Evolutionary conservation across 1,284 basidiomycete genomes (phyloP).

Genomic region (Sphaerobolus stellatus): DNA sequence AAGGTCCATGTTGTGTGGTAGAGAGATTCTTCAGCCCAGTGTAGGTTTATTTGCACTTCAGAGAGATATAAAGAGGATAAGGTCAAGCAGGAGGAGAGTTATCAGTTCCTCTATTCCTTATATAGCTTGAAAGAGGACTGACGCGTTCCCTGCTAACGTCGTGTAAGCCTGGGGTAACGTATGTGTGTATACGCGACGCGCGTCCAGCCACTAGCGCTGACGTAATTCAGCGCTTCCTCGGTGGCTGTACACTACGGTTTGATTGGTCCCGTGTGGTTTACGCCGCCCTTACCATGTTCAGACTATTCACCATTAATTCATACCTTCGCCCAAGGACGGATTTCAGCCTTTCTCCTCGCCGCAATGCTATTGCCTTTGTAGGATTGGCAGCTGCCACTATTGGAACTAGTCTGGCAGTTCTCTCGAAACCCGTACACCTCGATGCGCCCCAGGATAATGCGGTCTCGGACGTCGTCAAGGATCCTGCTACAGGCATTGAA

Average conservation of each 20-base stretch:
- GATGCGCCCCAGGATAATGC: conserved; percentile 30
- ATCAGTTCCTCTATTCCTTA: too few relatives aligned
- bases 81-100: too few relatives aligned
- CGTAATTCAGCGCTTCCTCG: too few relatives aligned
- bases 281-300: conserved; percentile 1
- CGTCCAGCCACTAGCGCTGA: too few relatives aligned
- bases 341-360: neutral
- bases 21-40: too few relatives aligned
- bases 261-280: too few relatives aligned
- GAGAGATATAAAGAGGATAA: too few relatives aligned
- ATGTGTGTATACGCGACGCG: too few relatives aligned
- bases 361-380: neutral
- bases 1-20: conserved; percentile 47
- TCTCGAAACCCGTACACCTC: conserved; percentile 31
- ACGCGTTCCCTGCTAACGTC: too few relatives aligned
- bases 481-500: conserved; percentile 67
- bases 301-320: neutral
- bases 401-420: neutral
- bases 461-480: conserved; percentile 42
- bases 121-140: too few relatives aligned
- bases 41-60: neutral
- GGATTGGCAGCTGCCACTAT: neutral
- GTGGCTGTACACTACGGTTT: too few relatives aligned
- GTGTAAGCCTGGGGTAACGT: too few relatives aligned
- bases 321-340: neutral